A percentile compares a stretch with the other conserved stretches of the same genome.
Evolutionary conservation across 2,329 filamentous ascomycete genomes (phyloP).

Genomic region (Amphichorda felina): DNA sequence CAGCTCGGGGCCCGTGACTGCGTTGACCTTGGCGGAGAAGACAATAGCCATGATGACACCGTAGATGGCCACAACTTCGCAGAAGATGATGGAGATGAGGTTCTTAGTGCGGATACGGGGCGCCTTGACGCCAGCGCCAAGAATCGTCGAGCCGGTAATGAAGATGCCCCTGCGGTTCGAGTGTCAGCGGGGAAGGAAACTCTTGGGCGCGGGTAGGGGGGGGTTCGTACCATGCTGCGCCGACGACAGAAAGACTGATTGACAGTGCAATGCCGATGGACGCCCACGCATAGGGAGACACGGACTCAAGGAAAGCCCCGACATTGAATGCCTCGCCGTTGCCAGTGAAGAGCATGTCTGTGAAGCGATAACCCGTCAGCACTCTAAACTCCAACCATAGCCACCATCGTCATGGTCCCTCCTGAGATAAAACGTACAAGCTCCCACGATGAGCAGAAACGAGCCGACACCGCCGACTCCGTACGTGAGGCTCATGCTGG

Average conservation of each 20-base stretch:
- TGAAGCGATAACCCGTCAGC: constrained; percentile 5
- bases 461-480: constrained; percentile 55
- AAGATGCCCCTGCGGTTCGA: constrained; percentile 73
- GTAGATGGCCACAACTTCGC: constrained; percentile 99
- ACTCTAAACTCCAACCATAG: background rate
- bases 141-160: constrained; percentile 93
- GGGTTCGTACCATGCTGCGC: constrained; percentile 74
- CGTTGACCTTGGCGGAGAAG: constrained; percentile 78
- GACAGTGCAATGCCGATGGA: constrained; percentile 83
- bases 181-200: background rate
- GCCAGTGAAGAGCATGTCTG: constrained; percentile 98
- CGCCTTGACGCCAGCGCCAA: constrained; percentile 91
- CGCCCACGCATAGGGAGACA: constrained; percentile 93
- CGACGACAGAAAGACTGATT: constrained; percentile 91
- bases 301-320: constrained; percentile 84
- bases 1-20: constrained; percentile 50
- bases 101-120: constrained; percentile 99
- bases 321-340: constrained; percentile 96
- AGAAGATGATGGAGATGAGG: constrained; percentile 99
- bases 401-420: constrained; percentile 3
- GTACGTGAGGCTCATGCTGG: constrained; percentile 61
- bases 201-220: background rate
- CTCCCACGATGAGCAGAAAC: constrained; percentile 61
- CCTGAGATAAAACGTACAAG: constrained; percentile 46
- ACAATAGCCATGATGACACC: constrained; percentile 99